phyloP scores from a whole-genome alignment of 495 filamentous ascomycete species.

The Podospora pseudoanserina region DNA sequence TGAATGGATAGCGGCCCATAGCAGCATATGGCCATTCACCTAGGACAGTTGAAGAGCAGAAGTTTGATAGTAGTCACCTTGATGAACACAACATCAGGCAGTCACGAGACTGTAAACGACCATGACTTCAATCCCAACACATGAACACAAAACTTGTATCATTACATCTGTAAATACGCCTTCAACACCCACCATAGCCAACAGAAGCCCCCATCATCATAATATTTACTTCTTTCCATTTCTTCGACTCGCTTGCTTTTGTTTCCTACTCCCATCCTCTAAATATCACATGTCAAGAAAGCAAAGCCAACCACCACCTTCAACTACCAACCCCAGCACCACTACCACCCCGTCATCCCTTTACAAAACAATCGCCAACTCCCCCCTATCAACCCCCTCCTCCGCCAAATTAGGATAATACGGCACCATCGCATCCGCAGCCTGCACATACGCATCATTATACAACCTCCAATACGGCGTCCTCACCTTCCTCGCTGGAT shows the following conservation, averaged over 20 bases:
- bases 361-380: constrained; percentile 81
- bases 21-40: too few relatives aligned
- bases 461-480: constrained; percentile 92
- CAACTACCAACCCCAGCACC: neutral
- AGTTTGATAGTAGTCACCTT: too few relatives aligned
- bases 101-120: neutral
- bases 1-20: too few relatives aligned
- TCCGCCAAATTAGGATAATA: constrained; percentile 86
- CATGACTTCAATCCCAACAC: neutral
- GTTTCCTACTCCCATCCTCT: neutral
- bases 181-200: neutral
- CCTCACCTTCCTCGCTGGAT: constrained; percentile 90
- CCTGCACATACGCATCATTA: constrained; percentile 95
- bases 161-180: neutral
- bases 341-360: neutral
- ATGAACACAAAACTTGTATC: neutral
- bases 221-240: neutral
- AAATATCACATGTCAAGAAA: neutral
- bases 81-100: neutral
- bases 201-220: neutral
- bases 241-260: neutral
- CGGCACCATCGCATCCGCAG: constrained; percentile 89
- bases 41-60: too few relatives aligned
- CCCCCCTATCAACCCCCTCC: constrained; percentile 67
- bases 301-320: neutral